A percentile compares a stretch with the other conserved stretches of the same genome.
Conservation (phyloP, 1,284 basidiomycete genomes). For the Trichosporon sp. region DNA sequence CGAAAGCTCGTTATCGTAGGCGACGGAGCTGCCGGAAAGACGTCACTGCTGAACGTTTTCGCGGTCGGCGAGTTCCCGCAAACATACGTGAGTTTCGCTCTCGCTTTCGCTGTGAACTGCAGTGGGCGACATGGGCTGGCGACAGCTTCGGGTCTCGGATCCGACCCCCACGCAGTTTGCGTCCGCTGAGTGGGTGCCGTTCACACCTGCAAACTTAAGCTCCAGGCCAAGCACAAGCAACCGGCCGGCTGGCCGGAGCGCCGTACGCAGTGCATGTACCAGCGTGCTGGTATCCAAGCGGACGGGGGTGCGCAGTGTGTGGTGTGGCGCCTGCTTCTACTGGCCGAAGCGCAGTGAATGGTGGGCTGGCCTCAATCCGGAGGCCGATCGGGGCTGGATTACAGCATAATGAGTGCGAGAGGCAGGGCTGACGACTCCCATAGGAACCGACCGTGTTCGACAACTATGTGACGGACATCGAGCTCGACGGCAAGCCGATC, state of each 20-base stretch:
- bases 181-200: not conserved
- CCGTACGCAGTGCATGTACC: not conserved
- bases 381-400: not conserved
- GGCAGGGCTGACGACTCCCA: not conserved
- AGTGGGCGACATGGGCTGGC: not conserved
- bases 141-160: not conserved
- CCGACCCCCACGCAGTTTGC: not conserved
- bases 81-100: slow-evolving; percentile 64
- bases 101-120: not conserved
- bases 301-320: not conserved
- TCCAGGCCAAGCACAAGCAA: not conserved
- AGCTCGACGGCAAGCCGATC: slow-evolving; percentile 92
- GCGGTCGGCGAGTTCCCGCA: slow-evolving; percentile 95
- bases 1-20: slow-evolving; percentile 69
- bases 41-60: slow-evolving; percentile 58
- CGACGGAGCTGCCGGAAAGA: slow-evolving; percentile 65
- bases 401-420: not conserved
- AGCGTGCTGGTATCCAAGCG: not conserved
- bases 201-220: slow-evolving; percentile 1
- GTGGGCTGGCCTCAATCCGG: not conserved
- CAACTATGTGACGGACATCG: slow-evolving; percentile 97
- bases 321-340: not conserved
- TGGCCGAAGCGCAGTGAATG: not conserved
- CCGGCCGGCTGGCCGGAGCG: not conserved
- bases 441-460: slow-evolving; percentile 76